These are phyloP conservation scores for Brassica carinata DNA, from an alignment of 345 rosid species.

Conservation along the genomic window DNA sequence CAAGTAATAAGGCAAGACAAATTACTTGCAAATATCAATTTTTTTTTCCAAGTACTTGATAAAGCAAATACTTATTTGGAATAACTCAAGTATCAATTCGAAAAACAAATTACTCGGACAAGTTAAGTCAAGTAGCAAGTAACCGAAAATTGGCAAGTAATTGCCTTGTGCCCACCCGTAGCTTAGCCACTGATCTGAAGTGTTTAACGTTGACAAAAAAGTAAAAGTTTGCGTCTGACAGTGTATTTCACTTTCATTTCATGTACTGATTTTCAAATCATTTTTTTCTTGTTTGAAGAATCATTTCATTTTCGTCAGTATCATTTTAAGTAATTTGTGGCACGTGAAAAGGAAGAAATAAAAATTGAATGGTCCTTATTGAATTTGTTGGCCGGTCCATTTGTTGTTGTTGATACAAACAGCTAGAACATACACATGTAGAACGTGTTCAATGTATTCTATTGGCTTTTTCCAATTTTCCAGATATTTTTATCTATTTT, in stretches of 20 bases:
- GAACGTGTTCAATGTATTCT: constrained; percentile 23
- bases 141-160: too few relatives aligned
- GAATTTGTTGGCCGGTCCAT: constrained; percentile 38
- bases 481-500: background rate
- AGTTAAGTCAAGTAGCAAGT: too few relatives aligned
- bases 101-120: too few relatives aligned
- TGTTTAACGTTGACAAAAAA: background rate
- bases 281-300: background rate
- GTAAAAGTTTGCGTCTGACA: background rate
- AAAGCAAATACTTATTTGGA: too few relatives aligned
- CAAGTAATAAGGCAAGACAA: too few relatives aligned
- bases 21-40: too few relatives aligned
- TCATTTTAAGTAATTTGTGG: constrained; percentile 9
- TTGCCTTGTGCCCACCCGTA: too few relatives aligned
- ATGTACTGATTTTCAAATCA: constrained; percentile 16
- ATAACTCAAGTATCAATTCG: too few relatives aligned
- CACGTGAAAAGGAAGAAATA: background rate
- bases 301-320: background rate
- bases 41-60: too few relatives aligned
- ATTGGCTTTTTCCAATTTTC: background rate
- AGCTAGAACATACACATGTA: constrained; percentile 15
- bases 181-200: background rate
- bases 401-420: constrained; percentile 22
- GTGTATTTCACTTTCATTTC: constrained; percentile 25
- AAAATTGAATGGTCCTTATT: constrained; percentile 23